Evolutionary conservation across 179 eudicot genomes (phyloP).

Genomic region (Heliamphora pulchella): DNA sequence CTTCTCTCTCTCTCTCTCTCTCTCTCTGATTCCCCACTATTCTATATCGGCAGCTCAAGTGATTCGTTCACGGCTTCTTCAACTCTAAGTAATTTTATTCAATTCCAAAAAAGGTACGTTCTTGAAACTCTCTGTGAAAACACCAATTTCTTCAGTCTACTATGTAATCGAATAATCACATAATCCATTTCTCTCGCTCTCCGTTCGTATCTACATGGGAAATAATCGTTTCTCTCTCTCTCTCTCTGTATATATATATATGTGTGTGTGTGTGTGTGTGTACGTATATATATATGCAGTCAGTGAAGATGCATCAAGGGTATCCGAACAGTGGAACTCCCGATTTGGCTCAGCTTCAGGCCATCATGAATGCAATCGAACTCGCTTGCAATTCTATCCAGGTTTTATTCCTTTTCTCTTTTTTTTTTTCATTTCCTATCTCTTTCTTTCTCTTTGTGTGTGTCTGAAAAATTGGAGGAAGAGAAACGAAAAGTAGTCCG

Average conservation of each 20-base stretch:
- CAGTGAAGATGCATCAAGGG: slow-evolving; percentile 30
- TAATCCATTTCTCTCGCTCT: no score
- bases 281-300: neutral
- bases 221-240: neutral
- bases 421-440: no score
- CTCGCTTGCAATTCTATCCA: slow-evolving; percentile 82
- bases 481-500: neutral
- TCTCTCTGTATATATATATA: neutral
- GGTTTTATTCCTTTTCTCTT: slow-evolving; percentile 26
- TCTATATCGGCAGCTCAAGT: no score
- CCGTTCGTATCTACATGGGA: no score
- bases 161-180: no score
- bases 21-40: no score
- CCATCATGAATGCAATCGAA: slow-evolving; percentile 76
- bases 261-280: neutral
- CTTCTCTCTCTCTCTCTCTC: no score
- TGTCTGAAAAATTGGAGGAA: neutral
- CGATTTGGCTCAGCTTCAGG: slow-evolving; percentile 69
- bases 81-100: no score
- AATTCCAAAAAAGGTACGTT: no score
- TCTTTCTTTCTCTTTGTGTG: neutral
- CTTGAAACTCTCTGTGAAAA: no score
- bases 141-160: no score
- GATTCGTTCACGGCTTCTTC: no score
- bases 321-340: slow-evolving; percentile 17